A percentile compares a stretch with the other conserved stretches of the same genome.
These are phyloP conservation scores for Chlamydomonas sp. DNA, from an alignment of 139 green algal species.

Conservation along the genomic window DNA sequence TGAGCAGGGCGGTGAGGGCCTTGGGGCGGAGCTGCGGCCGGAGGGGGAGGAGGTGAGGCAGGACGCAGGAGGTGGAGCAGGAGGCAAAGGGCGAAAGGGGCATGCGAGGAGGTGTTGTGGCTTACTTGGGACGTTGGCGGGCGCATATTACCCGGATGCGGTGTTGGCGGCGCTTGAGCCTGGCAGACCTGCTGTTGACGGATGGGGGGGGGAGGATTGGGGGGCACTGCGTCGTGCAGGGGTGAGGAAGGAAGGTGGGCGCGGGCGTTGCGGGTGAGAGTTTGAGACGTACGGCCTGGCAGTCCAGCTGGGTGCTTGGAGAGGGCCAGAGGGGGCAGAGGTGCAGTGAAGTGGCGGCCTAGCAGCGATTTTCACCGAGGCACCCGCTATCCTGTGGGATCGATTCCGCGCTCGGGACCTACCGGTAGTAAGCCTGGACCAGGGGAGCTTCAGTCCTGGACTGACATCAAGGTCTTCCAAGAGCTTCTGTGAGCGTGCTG, in stretches of 20 bases:
- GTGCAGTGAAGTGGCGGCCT: no score
- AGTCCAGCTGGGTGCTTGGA: no score
- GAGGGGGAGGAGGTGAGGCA: not conserved
- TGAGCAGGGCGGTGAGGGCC: not conserved
- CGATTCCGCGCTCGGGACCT: no score
- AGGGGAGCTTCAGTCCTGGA: no score
- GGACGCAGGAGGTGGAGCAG: not conserved
- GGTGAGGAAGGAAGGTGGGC: not conserved
- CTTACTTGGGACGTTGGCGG: not conserved
- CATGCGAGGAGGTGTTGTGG: conserved; percentile 9
- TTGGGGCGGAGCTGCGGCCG: not conserved
- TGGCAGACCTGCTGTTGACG: conserved; percentile 52
- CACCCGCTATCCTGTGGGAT: no score
- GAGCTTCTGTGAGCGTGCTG: no score
- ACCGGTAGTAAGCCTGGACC: no score
- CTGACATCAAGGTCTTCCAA: no score
- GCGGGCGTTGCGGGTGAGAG: no score
- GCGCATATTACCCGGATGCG: conserved; percentile 39
- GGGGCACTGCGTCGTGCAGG: not conserved
- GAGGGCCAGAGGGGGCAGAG: no score
- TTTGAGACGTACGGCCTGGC: no score
- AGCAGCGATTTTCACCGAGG: no score
- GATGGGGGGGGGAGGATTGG: conserved; percentile 1
- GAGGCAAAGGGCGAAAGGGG: conserved; percentile 7
- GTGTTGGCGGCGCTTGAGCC: conserved; percentile 44